Evolutionary conservation across 2,329 filamentous ascomycete species (phyloP).

Genomic region (Rhinocladiella similis): DNA sequence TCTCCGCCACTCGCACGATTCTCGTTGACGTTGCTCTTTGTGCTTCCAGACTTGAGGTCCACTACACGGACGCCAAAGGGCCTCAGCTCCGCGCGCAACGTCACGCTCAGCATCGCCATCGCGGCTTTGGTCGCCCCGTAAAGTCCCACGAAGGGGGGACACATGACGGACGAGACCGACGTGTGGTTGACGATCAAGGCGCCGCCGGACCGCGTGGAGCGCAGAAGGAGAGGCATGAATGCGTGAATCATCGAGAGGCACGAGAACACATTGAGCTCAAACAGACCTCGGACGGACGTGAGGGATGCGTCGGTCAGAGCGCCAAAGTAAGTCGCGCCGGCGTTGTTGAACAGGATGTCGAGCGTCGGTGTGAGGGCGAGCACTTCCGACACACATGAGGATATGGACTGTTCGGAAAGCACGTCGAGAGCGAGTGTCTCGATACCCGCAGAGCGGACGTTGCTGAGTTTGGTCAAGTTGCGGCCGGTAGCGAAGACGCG

Average conservation of each 20-base stretch:
- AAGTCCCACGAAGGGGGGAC: slow-evolving; percentile 34
- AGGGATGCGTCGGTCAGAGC: slow-evolving; percentile 33
- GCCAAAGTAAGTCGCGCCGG: slow-evolving; percentile 36
- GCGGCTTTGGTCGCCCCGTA: slow-evolving; percentile 53
- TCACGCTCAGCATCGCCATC: slow-evolving; percentile 57
- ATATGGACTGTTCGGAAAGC: slow-evolving; percentile 30
- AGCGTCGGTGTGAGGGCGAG: slow-evolving; percentile 29
- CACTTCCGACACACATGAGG: slow-evolving; percentile 33
- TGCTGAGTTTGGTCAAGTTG: slow-evolving; percentile 36
- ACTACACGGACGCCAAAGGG: slow-evolving; percentile 34
- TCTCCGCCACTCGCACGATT: background rate
- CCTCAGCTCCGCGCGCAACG: slow-evolving; percentile 37
- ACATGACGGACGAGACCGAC: slow-evolving; percentile 27
- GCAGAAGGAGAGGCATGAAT: slow-evolving; percentile 10
- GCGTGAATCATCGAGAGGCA: slow-evolving; percentile 38
- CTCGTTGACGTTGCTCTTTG: slow-evolving; percentile 39
- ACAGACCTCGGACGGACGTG: slow-evolving; percentile 35
- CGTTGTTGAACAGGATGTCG: slow-evolving; percentile 50
- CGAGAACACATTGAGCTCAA: slow-evolving; percentile 46
- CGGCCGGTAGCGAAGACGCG: slow-evolving; percentile 45
- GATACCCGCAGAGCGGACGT: slow-evolving; percentile 26
- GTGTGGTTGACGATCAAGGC: slow-evolving; percentile 32
- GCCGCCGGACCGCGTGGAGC: slow-evolving; percentile 15
- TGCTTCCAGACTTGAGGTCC: slow-evolving; percentile 26
- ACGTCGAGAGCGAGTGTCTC: slow-evolving; percentile 37